These are phyloP conservation scores for Lizonia empirigonia DNA, from an alignment of 2,329 filamentous ascomycete species.

Conservation along the genomic window DNA sequence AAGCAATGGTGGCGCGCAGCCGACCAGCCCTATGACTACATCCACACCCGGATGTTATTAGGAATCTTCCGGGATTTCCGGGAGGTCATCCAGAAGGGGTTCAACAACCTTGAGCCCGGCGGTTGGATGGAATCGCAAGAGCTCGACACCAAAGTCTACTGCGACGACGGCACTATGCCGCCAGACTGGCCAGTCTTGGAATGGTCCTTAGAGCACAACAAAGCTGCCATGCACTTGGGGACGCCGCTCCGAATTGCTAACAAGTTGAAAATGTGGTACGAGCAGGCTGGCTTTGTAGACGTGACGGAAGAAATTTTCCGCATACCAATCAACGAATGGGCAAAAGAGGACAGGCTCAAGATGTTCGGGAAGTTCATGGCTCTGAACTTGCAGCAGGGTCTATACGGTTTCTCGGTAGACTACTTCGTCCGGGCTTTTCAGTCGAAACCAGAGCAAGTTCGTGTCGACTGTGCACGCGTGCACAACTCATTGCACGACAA, in stretches of 20 bases:
- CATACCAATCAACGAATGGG: constrained; percentile 60
- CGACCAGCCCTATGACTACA: constrained; percentile 60
- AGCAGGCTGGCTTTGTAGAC: constrained; percentile 63
- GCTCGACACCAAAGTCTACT: constrained; percentile 53
- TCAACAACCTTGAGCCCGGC: constrained; percentile 61
- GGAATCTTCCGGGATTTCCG: constrained; percentile 64
- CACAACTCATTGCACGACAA: constrained; percentile 48
- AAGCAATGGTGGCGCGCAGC: constrained; percentile 59
- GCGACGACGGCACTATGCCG: constrained; percentile 61
- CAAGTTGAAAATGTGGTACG: constrained; percentile 60
- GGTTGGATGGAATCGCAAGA: constrained; percentile 57
- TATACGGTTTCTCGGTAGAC: constrained; percentile 53
- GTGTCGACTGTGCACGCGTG: constrained; percentile 53
- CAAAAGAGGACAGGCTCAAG: constrained; percentile 54
- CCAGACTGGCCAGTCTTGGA: constrained; percentile 54
- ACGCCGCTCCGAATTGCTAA: constrained; percentile 60
- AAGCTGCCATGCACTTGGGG: constrained; percentile 54
- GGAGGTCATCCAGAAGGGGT: constrained; percentile 59
- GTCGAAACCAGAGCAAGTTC: constrained; percentile 53
- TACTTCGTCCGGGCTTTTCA: constrained; percentile 51
- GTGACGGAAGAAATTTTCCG: constrained; percentile 60
- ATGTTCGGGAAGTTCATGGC: constrained; percentile 57
- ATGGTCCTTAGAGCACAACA: constrained; percentile 53
- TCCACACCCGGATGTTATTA: constrained; percentile 64
- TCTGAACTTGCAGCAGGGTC: constrained; percentile 53